Evolutionary conservation across 768 basidiomycete species (phyloP).

Genomic region (Infundibulicybe gibba): DNA sequence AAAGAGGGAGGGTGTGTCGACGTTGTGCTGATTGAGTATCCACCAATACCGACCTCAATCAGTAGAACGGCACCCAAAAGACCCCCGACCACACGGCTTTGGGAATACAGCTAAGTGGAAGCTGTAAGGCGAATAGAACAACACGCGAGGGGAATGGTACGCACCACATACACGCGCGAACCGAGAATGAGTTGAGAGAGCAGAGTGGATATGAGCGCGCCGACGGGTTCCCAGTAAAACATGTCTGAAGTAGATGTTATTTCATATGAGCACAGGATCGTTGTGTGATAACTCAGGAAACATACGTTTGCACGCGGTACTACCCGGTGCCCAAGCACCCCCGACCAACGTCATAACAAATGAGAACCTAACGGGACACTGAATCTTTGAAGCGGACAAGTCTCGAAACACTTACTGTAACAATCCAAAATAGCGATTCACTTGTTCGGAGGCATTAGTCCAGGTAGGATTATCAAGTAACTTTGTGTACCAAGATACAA

Average conservation of each 20-base stretch:
- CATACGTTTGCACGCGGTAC: conserved; percentile 6
- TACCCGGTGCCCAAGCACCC: conserved; percentile 6
- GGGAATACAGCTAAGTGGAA: background rate
- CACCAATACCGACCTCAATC: conserved; percentile 5
- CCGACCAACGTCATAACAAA: conserved; percentile 7
- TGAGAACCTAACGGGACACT: too few species aligned
- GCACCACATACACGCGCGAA: conserved; percentile 15
- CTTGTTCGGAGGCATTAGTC: conserved; percentile 7
- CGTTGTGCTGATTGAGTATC: conserved; percentile 10
- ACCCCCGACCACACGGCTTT: conserved; percentile 10
- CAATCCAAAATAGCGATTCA: conserved; percentile 15
- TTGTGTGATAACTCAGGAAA: background rate
- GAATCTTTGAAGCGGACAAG: too few species aligned
- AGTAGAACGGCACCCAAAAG: conserved; percentile 4
- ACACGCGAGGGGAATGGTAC: background rate
- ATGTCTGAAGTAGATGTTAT: conserved; percentile 4
- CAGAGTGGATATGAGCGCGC: conserved; percentile 13
- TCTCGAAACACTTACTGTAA: conserved; percentile 8
- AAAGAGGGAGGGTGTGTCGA: conserved; percentile 4
- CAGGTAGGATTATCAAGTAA: background rate
- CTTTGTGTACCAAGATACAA: too few species aligned
- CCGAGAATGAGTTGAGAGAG: conserved; percentile 16
- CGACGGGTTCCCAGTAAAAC: conserved; percentile 12
- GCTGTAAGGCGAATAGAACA: too few species aligned
- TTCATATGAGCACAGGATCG: background rate